Percentiles rank a stretch among this genome's conserved stretches.
These are phyloP conservation scores for Lactarius hengduanensis DNA, from an alignment of 768 basidiomycete genomes.

Conservation along the genomic window DNA sequence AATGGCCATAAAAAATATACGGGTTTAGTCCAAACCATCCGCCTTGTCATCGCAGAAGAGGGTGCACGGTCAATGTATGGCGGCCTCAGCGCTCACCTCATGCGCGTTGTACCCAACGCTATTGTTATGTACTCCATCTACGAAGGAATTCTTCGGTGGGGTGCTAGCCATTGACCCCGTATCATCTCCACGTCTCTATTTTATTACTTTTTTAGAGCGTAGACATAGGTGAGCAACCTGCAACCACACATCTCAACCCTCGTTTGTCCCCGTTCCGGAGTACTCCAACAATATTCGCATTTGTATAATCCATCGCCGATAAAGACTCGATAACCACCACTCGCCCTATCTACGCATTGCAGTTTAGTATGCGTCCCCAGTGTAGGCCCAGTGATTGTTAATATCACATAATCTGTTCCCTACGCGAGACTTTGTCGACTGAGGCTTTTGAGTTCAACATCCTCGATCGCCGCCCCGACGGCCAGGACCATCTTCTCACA, in stretches of 20 bases:
- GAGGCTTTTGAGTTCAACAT: background rate
- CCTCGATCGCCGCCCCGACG: slow-evolving; percentile 51
- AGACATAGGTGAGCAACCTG: slow-evolving; percentile 10
- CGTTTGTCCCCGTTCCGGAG: slow-evolving; percentile 1
- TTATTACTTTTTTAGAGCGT: slow-evolving; percentile 11
- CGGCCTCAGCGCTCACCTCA: slow-evolving; percentile 90
- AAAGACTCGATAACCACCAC: slow-evolving; percentile 12
- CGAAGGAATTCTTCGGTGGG: slow-evolving; percentile 75
- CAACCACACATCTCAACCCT: background rate
- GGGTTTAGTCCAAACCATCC: slow-evolving; percentile 80
- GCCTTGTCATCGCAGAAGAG: slow-evolving; percentile 85
- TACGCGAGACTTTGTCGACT: background rate
- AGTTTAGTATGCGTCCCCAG: slow-evolving; percentile 6
- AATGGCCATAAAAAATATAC: slow-evolving; percentile 81
- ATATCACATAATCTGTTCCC: slow-evolving; percentile 15
- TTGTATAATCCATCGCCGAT: slow-evolving; percentile 8
- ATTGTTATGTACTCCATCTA: slow-evolving; percentile 97
- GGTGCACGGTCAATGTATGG: slow-evolving; percentile 84
- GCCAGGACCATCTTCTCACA: slow-evolving; percentile 57
- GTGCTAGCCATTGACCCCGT: slow-evolving; percentile 15
- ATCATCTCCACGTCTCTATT: background rate
- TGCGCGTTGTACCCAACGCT: slow-evolving; percentile 97
- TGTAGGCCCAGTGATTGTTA: slow-evolving; percentile 12
- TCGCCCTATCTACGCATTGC: slow-evolving; percentile 12
- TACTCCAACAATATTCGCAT: background rate